Conservation (phyloP, 2,329 filamentous ascomycete species). For the Arachnomyces sp. region DNA sequence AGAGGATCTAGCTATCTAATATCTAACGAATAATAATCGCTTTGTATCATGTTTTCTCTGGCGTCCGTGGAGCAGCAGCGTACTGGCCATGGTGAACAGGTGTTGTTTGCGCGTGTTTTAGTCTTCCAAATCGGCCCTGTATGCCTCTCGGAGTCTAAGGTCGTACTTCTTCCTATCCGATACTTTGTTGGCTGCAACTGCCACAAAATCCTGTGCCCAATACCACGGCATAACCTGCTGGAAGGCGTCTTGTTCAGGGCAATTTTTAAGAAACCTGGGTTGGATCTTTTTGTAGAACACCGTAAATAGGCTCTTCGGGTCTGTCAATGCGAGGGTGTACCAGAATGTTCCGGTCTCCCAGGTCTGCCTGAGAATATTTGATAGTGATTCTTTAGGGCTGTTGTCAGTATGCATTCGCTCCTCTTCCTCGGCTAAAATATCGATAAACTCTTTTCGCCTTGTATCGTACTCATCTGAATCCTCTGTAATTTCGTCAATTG, state of each 20-base stretch:
- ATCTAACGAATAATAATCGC: too few species aligned
- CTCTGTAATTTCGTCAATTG: constrained; percentile 7
- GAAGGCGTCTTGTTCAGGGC: too few species aligned
- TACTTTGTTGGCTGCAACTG: not conserved
- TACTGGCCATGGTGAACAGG: too few species aligned
- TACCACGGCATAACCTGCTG: not conserved
- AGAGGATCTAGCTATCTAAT: constrained; percentile 52
- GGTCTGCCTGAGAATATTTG: constrained; percentile 12
- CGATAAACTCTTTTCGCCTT: constrained; percentile 9
- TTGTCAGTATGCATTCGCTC: not conserved
- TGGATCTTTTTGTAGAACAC: constrained; percentile 22
- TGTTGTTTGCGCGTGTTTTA: too few species aligned
- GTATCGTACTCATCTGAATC: constrained; percentile 8
- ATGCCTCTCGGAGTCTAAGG: not conserved
- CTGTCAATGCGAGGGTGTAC: constrained; percentile 18
- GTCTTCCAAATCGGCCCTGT: too few species aligned
- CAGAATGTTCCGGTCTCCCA: constrained; percentile 21
- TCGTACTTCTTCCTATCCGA: constrained; percentile 4
- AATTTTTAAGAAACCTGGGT: not conserved
- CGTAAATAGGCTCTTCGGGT: constrained; percentile 16
- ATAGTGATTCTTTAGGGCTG: constrained; percentile 3
- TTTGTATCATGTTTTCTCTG: too few species aligned
- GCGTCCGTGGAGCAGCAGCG: too few species aligned
- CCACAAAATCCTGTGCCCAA: not conserved
- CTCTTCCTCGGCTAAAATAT: constrained; percentile 9